Conservation (phyloP, 2,329 filamentous ascomycete genomes). For the Cadophora gregata region DNA sequence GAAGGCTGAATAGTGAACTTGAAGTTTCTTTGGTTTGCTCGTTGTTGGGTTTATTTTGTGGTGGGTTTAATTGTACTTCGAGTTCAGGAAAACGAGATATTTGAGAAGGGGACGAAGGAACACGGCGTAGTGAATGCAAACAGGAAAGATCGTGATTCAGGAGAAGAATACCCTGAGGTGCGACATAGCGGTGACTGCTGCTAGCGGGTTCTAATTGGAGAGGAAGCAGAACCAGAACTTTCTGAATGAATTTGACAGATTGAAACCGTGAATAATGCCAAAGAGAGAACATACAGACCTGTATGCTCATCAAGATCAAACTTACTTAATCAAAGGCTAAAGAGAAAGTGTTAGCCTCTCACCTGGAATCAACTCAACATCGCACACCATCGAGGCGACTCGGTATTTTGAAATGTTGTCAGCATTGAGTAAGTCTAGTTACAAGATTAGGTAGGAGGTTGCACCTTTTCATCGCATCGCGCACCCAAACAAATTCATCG, state of each 20-base stretch:
- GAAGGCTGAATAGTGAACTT: too few relatives aligned
- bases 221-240: not conserved
- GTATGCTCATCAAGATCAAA: not conserved
- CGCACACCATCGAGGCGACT: not conserved
- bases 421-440: constrained; percentile 43
- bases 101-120: not conserved
- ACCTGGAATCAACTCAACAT: not conserved
- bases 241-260: not conserved
- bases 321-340: not conserved
- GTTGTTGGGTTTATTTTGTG: too few relatives aligned
- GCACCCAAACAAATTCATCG: constrained; percentile 15
- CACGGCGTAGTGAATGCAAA: not conserved
- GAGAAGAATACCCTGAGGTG: not conserved
- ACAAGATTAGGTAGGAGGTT: constrained; percentile 44
- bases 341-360: constrained; percentile 9
- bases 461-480: constrained; percentile 42
- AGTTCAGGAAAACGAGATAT: too few relatives aligned
- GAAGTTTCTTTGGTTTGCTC: too few relatives aligned
- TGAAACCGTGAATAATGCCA: not conserved
- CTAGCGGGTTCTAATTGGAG: not conserved
- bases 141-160: not conserved
- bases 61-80: too few relatives aligned
- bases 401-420: constrained; percentile 37
- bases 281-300: not conserved
- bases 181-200: not conserved